Evolutionary conservation across 306 rosid genomes (phyloP), one percentile per base, ranked within the genome.

Genomic region (Glycine soja): DNA sequence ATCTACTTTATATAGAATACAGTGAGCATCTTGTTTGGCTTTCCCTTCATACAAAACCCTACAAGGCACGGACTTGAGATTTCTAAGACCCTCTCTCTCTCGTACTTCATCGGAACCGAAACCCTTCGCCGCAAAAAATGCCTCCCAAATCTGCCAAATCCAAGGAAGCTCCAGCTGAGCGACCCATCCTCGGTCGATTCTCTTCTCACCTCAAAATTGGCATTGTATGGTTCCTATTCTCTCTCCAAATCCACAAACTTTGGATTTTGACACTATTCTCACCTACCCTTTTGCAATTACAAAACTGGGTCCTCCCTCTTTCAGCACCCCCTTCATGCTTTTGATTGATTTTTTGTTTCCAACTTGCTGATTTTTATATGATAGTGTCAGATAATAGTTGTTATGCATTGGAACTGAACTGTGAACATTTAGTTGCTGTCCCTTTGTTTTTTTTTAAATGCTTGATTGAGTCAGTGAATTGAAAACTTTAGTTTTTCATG

Each of bases 201-300:
- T 94, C 98, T 24, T 92, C 98, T 78, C 98, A 92, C 79, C 94
- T 94, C 77, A 92, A 94, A 84, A 94, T 94, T 82, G 98, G 98
- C 79, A 94, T 94, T 53, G 97, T 94, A 89, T 67, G 72, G 68
- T 52, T 68, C 52, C 2, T 38, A 1, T 14, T 24, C 73, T 52
- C 42, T 58, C 76, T 59, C 0, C 56, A 48, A 32, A 65, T 72
- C 13, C 47, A 77, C n/a, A 14, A 81, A 69, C 75, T 67, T 81
- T 81, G 57, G 10, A 43, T 71, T 76, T 81, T 85, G 16, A 64
- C 10, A 8, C 56, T 48, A 15, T 71, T 78, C 7, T 72, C 82
- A 62, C 12, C 34, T 40, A 0, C 70, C 64, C 70, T 30, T 87
- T 61, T 77, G 38, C 48, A 47, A 57, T 57, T 43, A 2, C 73